phyloP scores from a whole-genome alignment of 2,329 filamentous ascomycete genomes.

The Trichoderma sp. region DNA sequence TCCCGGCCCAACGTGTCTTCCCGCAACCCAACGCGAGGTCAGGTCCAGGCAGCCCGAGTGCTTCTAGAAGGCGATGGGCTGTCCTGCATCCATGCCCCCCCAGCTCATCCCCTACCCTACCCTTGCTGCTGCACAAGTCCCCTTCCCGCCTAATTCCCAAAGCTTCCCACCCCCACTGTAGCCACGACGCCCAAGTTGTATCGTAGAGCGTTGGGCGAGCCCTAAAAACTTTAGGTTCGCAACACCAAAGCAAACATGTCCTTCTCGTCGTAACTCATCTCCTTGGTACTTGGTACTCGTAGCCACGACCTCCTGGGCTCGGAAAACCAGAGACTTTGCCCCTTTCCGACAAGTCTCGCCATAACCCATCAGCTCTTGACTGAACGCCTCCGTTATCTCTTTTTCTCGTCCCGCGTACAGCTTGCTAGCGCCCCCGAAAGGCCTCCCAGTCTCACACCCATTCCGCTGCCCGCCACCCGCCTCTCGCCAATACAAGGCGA shows the following conservation, averaged over 20 bases:
- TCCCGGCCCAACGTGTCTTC: constrained; percentile 19
- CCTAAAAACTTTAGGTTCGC: constrained; percentile 16
- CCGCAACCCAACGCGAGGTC: constrained; percentile 18
- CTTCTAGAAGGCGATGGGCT: constrained; percentile 20
- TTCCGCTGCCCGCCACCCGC: constrained; percentile 8
- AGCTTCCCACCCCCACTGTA: constrained; percentile 13
- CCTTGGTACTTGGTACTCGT: neutral
- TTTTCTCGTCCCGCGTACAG: neutral
- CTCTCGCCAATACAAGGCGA: constrained; percentile 17
- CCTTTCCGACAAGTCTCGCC: constrained; percentile 10
- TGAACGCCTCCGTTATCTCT: constrained; percentile 3
- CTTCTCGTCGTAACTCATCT: constrained; percentile 9
- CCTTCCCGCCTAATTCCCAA: constrained; percentile 16
- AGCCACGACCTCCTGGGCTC: neutral
- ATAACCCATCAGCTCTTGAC: neutral
- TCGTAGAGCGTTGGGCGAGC: constrained; percentile 15
- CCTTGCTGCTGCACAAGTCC: constrained; percentile 19
- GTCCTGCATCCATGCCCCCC: constrained; percentile 12
- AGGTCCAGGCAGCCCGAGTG: too few species aligned
- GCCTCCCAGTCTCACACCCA: constrained; percentile 17
- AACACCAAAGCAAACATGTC: constrained; percentile 9
- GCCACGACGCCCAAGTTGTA: constrained; percentile 17
- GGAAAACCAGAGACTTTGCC: constrained; percentile 3
- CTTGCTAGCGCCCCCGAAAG: constrained; percentile 12
- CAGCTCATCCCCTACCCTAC: neutral